Conservation (phyloP, 1,284 basidiomycete genomes). For the Microstroma glucosiphilum region DNA sequence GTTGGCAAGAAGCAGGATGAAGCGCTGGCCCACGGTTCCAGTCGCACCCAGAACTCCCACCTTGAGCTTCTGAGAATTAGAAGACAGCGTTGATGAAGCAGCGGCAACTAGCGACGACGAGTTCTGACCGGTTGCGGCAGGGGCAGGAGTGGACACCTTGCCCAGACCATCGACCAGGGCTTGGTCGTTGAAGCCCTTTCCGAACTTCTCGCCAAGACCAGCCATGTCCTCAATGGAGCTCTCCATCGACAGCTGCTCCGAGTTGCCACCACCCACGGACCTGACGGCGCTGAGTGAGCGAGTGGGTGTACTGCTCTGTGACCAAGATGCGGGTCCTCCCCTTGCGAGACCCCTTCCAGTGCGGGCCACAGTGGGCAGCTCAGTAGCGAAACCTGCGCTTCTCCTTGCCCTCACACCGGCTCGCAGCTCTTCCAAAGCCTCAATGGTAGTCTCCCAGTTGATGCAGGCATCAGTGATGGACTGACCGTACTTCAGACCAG, state of each 20-base stretch:
- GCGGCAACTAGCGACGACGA: background rate
- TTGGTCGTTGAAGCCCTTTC: conserved; percentile 1
- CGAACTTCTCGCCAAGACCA: background rate
- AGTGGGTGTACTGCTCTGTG: background rate
- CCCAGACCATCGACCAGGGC: conserved; percentile 1
- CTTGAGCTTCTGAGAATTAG: conserved; percentile 57
- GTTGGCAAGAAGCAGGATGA: conserved; percentile 76
- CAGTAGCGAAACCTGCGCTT: background rate
- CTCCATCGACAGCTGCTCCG: background rate
- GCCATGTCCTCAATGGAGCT: conserved; percentile 4
- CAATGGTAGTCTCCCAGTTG: conserved; percentile 41
- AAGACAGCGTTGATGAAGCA: background rate
- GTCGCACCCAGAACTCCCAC: conserved; percentile 94
- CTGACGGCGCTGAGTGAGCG: background rate
- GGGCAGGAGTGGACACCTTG: background rate
- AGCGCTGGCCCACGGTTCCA: conserved; percentile 59
- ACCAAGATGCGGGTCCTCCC: too few relatives aligned
- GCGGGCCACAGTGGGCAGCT: background rate
- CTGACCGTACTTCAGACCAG: conserved; percentile 37
- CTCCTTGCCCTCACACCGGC: conserved; percentile 32
- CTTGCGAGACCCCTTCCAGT: too few relatives aligned
- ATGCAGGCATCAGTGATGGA: conserved; percentile 47
- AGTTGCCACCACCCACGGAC: background rate
- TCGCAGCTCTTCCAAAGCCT: conserved; percentile 36
- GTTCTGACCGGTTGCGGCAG: too few relatives aligned